Base-by-base conservation (phyloP, 2,329 filamentous ascomycete species). In the Monosporascus sp. region DNA sequence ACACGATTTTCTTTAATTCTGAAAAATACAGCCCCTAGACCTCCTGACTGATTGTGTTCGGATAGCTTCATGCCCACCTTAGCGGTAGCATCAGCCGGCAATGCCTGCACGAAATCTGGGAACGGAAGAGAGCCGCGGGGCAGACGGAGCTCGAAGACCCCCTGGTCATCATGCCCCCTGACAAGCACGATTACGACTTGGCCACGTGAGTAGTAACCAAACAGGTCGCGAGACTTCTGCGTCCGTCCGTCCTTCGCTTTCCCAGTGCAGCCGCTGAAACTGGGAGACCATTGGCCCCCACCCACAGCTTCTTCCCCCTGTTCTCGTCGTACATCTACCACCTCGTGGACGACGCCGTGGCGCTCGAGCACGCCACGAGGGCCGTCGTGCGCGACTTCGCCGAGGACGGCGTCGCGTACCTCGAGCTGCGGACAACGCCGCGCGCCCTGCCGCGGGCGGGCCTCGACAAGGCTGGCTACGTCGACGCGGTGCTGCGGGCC, bases 251-350 rank as follows among this genome's bases (percentile, higher is more conserved):
- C 31, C 31, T 14, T 35, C 11, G 31, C 31, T 14, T 31, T 11
- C 31, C 31, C 31, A 35, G 31, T 35, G 31, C 31, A 35, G 31
- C 11, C 31, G 31, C 31, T 35, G 31, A 35, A 14, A 35, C 31
- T 11, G 11, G 31, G 31, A 5, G 4, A 35, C 14, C 9, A 5
- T 14, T 11, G 8, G 9, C 31, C 9, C 14, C 17, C 50, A 22
- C 50, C 46, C 18, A 5, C n/a, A 87, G 87, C 41, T 91, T 91
- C 78, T 91, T 92, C 65, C 85, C 85, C 2, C 77, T 91, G 17
- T 93, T 93, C 72, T 86, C 85, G 26, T 85, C 79, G 44, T 91
- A 91, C 68, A 93, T 92, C 60, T 93, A 94, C 72, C 78, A 81
- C 54, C 83, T 95, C 37, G 80, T 88, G 70, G 83, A 82, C 63